Base-by-base conservation (phyloP, 441 rosid genomes). In the Aquilaria agallochum region DNA sequence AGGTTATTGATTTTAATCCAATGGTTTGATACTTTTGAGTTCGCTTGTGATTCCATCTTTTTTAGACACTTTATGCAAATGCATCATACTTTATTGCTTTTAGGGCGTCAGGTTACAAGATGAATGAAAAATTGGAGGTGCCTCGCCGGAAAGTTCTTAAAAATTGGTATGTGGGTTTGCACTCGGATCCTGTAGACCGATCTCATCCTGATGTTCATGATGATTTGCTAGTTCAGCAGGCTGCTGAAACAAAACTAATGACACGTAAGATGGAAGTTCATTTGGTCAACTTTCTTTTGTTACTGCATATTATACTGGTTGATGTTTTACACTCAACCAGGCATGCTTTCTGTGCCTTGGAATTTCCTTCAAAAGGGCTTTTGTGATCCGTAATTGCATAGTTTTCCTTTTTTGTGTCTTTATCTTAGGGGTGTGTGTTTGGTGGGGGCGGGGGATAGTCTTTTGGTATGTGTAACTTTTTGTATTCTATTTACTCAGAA, bases 21-120 rank as follows among this genome's bases (percentile, higher is more conserved):
- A 36, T 52, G 32, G 54, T 9, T 5, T 32, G 44, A 11, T 46
- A 48, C 50, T 57, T 9, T 55, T 27, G 34, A 55, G 60, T 61
- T 63, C 46, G 48, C 42, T 14, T 14, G 6, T 50, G 53, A 42
- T 53, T 12, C 68, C 44, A 4, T 65, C 31, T 31, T 4, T 50
- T 4, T 50, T 31, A 44, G 57, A 54, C 67, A 40, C 32, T 63
- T 52, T 10, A 50, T 55, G 20, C 55, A 55, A 33, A 59, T 57
- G 11, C 59, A 31, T 27, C 45, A 50, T 31, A 55, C 54, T 33
- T 40, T 70, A 42, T 55, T 68, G 27, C 34, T 71, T 76, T 14
- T 75, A 92, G 99, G 86, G 88, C 76, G 59, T 95, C 99, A 15
- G 99, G 99, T 65, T 95, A 90, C 77, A 65, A 87, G 83, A 95